Percentiles rank a stretch among this genome's conserved stretches.
Conservation (phyloP, 2,329 filamentous ascomycete genomes). For the Diatrype stigma region DNA sequence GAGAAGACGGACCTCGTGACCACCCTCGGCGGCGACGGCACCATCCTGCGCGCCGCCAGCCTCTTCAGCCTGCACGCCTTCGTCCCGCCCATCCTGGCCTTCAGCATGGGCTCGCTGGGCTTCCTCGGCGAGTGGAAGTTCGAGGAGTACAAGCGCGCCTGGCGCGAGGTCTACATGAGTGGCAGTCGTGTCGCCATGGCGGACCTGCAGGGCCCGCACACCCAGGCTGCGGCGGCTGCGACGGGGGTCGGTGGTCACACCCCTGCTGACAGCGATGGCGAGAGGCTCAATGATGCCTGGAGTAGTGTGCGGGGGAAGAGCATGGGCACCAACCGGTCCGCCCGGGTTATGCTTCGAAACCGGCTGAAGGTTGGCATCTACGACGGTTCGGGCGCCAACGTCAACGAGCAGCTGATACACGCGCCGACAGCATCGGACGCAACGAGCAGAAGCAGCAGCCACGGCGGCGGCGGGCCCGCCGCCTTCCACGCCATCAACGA, state of each 20-base stretch:
- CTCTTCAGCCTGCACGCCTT: conserved; percentile 76
- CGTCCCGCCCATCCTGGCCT: conserved; percentile 88
- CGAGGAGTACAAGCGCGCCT: conserved; percentile 84
- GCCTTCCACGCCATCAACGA: conserved; percentile 82
- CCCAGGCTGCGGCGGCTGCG: conserved; percentile 32
- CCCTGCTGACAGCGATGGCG: conserved; percentile 22
- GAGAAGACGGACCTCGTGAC: conserved; percentile 83
- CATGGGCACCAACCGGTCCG: conserved; percentile 69
- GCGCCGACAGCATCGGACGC: conserved; percentile 36
- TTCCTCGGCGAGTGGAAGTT: conserved; percentile 98
- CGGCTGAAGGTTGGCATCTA: conserved; percentile 83
- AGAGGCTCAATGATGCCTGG: conserved; percentile 49
- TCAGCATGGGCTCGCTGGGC: conserved; percentile 94
- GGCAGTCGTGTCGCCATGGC: conserved; percentile 49
- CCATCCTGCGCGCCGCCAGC: conserved; percentile 79
- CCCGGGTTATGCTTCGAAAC: conserved; percentile 81
- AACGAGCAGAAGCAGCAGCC: conserved; percentile 5
- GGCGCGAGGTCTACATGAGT: conserved; percentile 87
- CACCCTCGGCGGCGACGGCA: conserved; percentile 90
- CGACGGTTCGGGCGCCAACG: conserved; percentile 59
- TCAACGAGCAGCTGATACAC: conserved; percentile 50
- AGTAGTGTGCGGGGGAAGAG: conserved; percentile 72
- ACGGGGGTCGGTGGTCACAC: conserved; percentile 19
- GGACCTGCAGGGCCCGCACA: conserved; percentile 37
- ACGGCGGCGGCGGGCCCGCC: conserved; percentile 24